Base-by-base conservation (phyloP, 1,139 yeast genomes). In the Pichia sp. region DNA sequence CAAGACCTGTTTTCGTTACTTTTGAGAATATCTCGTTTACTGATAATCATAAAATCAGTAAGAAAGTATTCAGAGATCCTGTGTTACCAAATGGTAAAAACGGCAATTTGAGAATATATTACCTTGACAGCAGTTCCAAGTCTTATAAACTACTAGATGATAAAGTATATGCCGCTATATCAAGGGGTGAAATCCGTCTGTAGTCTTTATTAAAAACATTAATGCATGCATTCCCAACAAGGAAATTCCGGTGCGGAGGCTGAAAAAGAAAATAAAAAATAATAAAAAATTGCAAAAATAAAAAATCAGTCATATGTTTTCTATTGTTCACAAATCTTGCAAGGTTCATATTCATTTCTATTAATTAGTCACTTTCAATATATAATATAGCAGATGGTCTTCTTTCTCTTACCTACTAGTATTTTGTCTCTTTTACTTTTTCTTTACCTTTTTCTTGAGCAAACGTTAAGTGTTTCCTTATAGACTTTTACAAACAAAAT, bases 1-100 rank as follows among this genome's bases (percentile, higher is more conserved):
- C 97, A 1, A 73, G 88, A 40, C 98, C 98, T 1, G 75, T 84
- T 44, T 89, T 92, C 62, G 68, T 89, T 48, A 85, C 88, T 63
- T 74, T 88, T 59, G 80, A 80, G 40, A 65, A 70, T 26, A 82
- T 90, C 52, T 76, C 77, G 57, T 77, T 80, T 40, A 81, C 88
- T 7, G 95, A 88, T 53, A 90, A 87, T 63, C 92, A 87, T 68
- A 92, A 92, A 71, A 80, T 90, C 32, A 83, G 89, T 41, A 92
- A 90, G 70, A 83, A 79, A 59, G 69, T 70, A 44, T 89, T 82
- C 66, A 79, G 88, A 60, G 80, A 85, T 58, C 96, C 89, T 59
- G 73, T 76, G 50, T 72, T 89, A 52, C 96, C 97, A 24, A 73
- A 73, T 55, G 90, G 90, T 18, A 77, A 71, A n/a, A 66, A 66